phyloP scores from a whole-genome alignment of 106 monocot genomes.

The Dendrobium nobile region DNA sequence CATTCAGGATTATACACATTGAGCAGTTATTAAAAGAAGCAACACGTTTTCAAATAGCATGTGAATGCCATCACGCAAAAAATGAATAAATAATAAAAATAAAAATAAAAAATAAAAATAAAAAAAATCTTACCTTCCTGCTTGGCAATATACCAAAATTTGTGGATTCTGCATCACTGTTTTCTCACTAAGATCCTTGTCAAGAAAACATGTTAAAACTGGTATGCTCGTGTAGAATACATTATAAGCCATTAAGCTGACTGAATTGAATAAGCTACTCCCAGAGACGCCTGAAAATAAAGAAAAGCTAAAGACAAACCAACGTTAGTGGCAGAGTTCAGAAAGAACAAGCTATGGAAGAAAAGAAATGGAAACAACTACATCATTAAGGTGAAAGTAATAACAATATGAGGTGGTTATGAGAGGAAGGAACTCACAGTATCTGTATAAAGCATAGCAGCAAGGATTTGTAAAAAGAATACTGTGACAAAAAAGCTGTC shows the following conservation, averaged over 20 bases:
- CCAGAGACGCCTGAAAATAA: conserved; percentile 92
- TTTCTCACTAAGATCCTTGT: conserved; percentile 87
- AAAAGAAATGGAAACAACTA: not conserved
- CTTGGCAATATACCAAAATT: conserved; percentile 78
- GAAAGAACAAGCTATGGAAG: not conserved
- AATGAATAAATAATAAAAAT: no score
- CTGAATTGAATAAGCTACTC: conserved; percentile 87
- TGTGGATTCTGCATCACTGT: conserved; percentile 87
- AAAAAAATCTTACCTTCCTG: conserved; percentile 62
- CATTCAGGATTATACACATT: not conserved
- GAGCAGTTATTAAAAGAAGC: not conserved
- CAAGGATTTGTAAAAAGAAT: conserved; percentile 96
- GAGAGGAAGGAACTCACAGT: conserved; percentile 44
- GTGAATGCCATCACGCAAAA: not conserved
- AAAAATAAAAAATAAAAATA: not conserved
- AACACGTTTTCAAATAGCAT: not conserved
- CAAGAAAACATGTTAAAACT: conserved; percentile 69
- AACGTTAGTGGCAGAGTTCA: conserved; percentile 7
- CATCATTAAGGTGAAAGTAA: conserved; percentile 3
- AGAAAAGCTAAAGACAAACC: conserved; percentile 59
- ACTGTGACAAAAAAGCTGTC: conserved; percentile 92
- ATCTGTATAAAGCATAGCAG: conserved; percentile 95
- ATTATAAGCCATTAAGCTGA: conserved; percentile 98
- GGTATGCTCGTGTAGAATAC: conserved; percentile 96
- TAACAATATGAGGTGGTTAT: conserved; percentile 3